Percentiles rank a stretch among this genome's conserved stretches.
Evolutionary conservation across 768 basidiomycete species (phyloP).

Genomic region (Mycena vitilis): DNA sequence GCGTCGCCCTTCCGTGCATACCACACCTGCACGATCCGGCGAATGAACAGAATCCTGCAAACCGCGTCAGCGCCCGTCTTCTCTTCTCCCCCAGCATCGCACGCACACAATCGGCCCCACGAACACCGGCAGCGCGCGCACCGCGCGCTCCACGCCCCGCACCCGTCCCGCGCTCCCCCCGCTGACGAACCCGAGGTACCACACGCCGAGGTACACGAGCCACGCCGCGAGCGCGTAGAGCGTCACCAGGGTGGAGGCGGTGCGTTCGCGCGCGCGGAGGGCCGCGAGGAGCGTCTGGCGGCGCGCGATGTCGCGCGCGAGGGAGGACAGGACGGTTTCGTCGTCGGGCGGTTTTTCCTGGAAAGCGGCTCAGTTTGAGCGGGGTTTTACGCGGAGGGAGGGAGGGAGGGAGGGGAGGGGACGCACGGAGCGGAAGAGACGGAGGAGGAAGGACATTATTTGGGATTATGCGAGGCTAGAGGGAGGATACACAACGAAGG

Average conservation of each 20-base stretch:
- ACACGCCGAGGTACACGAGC: slow-evolving; percentile 77
- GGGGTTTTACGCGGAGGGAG: not conserved
- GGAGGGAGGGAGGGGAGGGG: not conserved
- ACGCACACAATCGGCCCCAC: slow-evolving; percentile 85
- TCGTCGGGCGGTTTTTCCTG: slow-evolving; percentile 48
- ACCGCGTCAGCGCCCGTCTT: not conserved
- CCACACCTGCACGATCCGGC: slow-evolving; percentile 70
- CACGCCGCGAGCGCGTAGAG: slow-evolving; percentile 81
- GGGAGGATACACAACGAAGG: too few species aligned
- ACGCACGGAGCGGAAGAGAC: slow-evolving; percentile 4
- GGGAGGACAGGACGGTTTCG: slow-evolving; percentile 74
- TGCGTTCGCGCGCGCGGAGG: slow-evolving; percentile 86
- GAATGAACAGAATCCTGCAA: slow-evolving; percentile 75
- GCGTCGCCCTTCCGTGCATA: too few species aligned
- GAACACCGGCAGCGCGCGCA: slow-evolving; percentile 68
- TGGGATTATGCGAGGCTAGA: too few species aligned
- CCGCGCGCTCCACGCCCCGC: slow-evolving; percentile 53
- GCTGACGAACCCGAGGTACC: slow-evolving; percentile 71
- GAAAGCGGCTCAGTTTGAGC: not conserved
- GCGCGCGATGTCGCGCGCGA: slow-evolving; percentile 77
- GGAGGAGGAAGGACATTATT: slow-evolving; percentile 3
- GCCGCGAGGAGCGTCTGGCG: slow-evolving; percentile 81
- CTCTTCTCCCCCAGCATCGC: not conserved
- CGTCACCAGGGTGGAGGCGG: slow-evolving; percentile 81
- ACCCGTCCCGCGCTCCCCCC: slow-evolving; percentile 42